Base-by-base conservation (phyloP, 495 filamentous ascomycete genomes). In the Durotheca rogersii region DNA sequence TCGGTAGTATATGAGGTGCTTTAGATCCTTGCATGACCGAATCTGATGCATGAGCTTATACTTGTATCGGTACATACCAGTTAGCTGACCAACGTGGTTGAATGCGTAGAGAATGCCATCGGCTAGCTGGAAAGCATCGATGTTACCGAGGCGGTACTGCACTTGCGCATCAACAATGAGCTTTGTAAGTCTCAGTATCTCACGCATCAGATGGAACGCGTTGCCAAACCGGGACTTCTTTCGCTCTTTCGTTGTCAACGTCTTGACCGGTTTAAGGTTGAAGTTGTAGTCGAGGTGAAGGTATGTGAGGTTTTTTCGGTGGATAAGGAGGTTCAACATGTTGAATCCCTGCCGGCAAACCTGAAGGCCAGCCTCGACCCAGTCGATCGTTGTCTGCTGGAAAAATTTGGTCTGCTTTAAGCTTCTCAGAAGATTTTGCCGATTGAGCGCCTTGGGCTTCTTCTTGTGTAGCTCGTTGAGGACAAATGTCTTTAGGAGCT, bases 41-140 rank as follows among this genome's bases (percentile, higher is more conserved):
- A 99, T 97, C 71, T 99, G 94, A 68, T 99, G 94, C 94, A 99
- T 99, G 27, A 99, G 80, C 76, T 99, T 99, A 75, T 99, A 99
- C 78, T 99, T 99, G 81, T 99, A 99, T 19, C 94, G 88, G 72
- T 99, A 99, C 94, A 99, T 99, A 61, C 94, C 94, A 18, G 94
- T 99, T 41, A 99, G 75, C 71, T 99, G 94, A 40, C 94, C 94
- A 47, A 99, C 94, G 60, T 99, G 94, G 72, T 99, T 99, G 77
- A 99, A 97, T 20, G 94, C 94, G 64, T 97, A 99, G 7, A 96
- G 78, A 46, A 99, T 99, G 68, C 94, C 94, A 67, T 99, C 94
- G 3, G 94, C 94, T 44, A 99, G 84, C 66, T 99, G 94, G 77
- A 97, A 99, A 23, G 94, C 94, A 66, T 99, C 94, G 53, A 99